A percentile compares a stretch with the other conserved stretches of the same genome.
phyloP scores from a whole-genome alignment of 192 early-diverging fungal species.

The Podila minutissima region DNA sequence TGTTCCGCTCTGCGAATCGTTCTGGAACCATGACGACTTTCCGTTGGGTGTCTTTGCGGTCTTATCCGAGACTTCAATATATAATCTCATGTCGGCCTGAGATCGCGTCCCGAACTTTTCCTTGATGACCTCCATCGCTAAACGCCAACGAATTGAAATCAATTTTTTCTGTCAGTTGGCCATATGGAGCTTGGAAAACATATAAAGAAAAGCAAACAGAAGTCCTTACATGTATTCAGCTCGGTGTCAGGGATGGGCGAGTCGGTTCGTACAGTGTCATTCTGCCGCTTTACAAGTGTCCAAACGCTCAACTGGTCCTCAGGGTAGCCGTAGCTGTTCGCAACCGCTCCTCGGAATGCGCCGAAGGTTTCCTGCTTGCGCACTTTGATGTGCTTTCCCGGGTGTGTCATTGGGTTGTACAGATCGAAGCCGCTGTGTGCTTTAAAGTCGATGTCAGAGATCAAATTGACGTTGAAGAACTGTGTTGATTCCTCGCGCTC shows the following conservation, averaged over 20 bases:
- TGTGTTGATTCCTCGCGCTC: constrained; percentile 79
- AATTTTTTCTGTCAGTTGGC: too few relatives aligned
- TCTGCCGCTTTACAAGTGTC: constrained; percentile 88
- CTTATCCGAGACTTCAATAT: constrained; percentile 48
- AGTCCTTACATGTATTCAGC: constrained; percentile 51
- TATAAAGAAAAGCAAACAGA: not conserved
- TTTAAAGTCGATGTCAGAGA: constrained; percentile 72
- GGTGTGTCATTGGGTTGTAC: constrained; percentile 70
- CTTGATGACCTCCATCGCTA: constrained; percentile 53
- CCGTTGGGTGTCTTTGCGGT: constrained; percentile 31
- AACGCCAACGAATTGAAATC: not conserved
- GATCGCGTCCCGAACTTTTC: constrained; percentile 41
- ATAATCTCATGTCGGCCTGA: constrained; percentile 47
- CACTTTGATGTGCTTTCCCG: constrained; percentile 54
- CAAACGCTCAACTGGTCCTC: constrained; percentile 79
- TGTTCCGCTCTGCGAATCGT: constrained; percentile 15
- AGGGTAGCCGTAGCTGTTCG: constrained; percentile 53
- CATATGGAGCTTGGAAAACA: too few relatives aligned
- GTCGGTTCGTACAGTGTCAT: constrained; percentile 91
- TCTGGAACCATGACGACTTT: constrained; percentile 21
- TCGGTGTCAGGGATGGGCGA: constrained; percentile 66
- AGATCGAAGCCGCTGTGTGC: constrained; percentile 90
- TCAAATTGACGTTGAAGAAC: constrained; percentile 69
- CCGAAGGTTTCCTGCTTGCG: constrained; percentile 66
- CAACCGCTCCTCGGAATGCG: constrained; percentile 63